Evolutionary conservation across 2,329 filamentous ascomycete genomes (phyloP).

Genomic region (Rutstroemia sp.): DNA sequence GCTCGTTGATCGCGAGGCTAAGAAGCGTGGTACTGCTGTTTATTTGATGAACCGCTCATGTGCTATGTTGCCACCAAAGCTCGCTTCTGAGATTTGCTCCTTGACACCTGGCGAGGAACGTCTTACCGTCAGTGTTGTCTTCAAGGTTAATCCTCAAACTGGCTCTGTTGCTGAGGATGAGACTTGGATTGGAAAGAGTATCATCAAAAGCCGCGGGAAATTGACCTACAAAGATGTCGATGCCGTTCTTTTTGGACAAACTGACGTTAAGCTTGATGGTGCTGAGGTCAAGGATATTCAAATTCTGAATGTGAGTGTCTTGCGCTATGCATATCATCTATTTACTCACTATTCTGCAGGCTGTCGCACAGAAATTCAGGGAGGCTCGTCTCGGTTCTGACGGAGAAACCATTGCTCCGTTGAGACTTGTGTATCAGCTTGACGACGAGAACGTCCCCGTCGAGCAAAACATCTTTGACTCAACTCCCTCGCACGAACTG

Average conservation of each 20-base stretch:
- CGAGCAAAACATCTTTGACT: slow-evolving; percentile 93
- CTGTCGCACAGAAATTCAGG: slow-evolving; percentile 82
- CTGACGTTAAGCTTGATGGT: slow-evolving; percentile 54
- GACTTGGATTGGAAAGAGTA: slow-evolving; percentile 86
- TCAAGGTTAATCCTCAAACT: slow-evolving; percentile 77
- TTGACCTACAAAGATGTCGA: slow-evolving; percentile 83
- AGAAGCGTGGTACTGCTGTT: slow-evolving; percentile 94
- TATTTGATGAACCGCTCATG: slow-evolving; percentile 81
- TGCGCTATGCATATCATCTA: background rate
- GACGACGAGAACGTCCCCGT: slow-evolving; percentile 98
- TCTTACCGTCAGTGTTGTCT: slow-evolving; percentile 86
- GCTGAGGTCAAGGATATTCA: slow-evolving; percentile 70
- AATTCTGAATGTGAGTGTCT: slow-evolving; percentile 57
- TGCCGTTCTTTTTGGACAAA: slow-evolving; percentile 60
- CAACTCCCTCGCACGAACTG: slow-evolving; percentile 79
- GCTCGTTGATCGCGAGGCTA: slow-evolving; percentile 90
- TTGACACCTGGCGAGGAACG: slow-evolving; percentile 81
- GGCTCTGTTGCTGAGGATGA: slow-evolving; percentile 77
- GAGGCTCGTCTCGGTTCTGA: slow-evolving; percentile 78
- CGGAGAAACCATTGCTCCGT: slow-evolving; percentile 70
- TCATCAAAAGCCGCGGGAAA: slow-evolving; percentile 87
- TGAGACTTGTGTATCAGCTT: slow-evolving; percentile 85
- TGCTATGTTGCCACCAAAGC: slow-evolving; percentile 80
- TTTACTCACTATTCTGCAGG: slow-evolving; percentile 36
- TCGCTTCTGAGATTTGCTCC: slow-evolving; percentile 83